Evolutionary conservation across 129 eudicot species (phyloP), one percentile per base, ranked within the genome.

Genomic region (Silybum marianum): DNA sequence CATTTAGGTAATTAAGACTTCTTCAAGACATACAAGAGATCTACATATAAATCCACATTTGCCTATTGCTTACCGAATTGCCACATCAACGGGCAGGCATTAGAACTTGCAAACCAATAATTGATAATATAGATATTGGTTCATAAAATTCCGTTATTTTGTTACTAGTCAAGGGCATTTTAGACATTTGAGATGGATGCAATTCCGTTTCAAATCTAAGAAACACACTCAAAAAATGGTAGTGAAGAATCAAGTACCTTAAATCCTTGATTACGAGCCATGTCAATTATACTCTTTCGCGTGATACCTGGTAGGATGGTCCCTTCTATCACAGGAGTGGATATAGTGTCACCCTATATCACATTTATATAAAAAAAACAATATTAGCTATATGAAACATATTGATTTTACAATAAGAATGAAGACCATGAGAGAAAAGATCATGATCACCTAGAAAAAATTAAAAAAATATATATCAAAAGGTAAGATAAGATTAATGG

Each of bases 221-320:
- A 2, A 28, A 28, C 30, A 28, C 30, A 28, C 30, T 28, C 30
- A 28, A 28, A 28, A 28, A 28, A 28, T 3, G 30, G 69, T 54
- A 73, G 26, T 9, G 38, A 62, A 38, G 58, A 36, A 73, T 67
- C 60, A 71, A 74, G 76, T 91, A 95, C 99, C 99, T 91, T 77
- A 65, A 84, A 95, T 80, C 99, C 99, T 81, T 85, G 97, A 77
- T 83, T 87, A 73, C 86, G 80, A 51, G 97, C 99, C 72, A 93
- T 93, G 72, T 95, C 98, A 21, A 95, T 90, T 68, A 95, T 91
- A 78, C 99, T 95, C 89, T 95, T 93, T 70, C 99, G 78, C 6
- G 99, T 95, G 71, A 95, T 95, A 76, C 99, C 99, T 18, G 99
- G 98, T 32, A 95, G 90, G 86, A 95, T 95, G 70, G 99, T 95